Conservation (phyloP, 2,329 filamentous ascomycete species). For the Verticillium nubilum region DNA sequence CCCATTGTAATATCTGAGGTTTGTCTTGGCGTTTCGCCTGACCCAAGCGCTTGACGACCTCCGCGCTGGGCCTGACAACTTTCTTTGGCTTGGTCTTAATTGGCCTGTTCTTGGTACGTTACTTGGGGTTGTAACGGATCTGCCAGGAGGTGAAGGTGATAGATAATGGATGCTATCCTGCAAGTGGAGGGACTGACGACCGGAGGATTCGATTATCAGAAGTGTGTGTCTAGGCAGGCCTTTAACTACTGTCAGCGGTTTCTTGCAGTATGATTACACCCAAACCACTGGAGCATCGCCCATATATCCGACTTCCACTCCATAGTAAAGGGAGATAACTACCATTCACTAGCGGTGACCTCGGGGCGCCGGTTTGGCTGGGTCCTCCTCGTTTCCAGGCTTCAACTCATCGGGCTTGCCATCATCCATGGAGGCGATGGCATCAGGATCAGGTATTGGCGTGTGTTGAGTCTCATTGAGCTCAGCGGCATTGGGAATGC, state of each 20-base stretch:
- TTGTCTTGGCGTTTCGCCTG: conserved; percentile 80
- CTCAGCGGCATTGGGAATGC: conserved; percentile 1
- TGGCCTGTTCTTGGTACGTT: conserved; percentile 79
- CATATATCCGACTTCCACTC: conserved; percentile 90
- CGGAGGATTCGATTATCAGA: conserved; percentile 73
- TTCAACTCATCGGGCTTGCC: conserved; percentile 9
- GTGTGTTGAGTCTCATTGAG: conserved; percentile 11
- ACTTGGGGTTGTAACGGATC: conserved; percentile 72
- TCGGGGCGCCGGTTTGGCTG: conserved; percentile 26
- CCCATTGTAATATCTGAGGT: conserved; percentile 83
- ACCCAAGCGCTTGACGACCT: conserved; percentile 71
- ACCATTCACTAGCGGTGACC: conserved; percentile 77
- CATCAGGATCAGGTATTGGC: conserved; percentile 16
- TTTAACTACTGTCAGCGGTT: conserved; percentile 19
- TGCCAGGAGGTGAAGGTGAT: conserved; percentile 76
- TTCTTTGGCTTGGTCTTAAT: conserved; percentile 67
- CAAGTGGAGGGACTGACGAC: conserved; percentile 91
- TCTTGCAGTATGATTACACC: no score
- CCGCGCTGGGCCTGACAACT: conserved; percentile 59
- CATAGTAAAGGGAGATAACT: conserved; percentile 80
- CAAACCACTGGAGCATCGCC: no score
- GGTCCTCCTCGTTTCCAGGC: conserved; percentile 15
- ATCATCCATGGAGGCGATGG: conserved; percentile 15
- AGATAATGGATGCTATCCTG: conserved; percentile 82
- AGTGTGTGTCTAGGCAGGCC: conserved; percentile 91